phyloP scores from a whole-genome alignment of 805 yeast species.

The Wickerhamomyces chambardii region DNA sequence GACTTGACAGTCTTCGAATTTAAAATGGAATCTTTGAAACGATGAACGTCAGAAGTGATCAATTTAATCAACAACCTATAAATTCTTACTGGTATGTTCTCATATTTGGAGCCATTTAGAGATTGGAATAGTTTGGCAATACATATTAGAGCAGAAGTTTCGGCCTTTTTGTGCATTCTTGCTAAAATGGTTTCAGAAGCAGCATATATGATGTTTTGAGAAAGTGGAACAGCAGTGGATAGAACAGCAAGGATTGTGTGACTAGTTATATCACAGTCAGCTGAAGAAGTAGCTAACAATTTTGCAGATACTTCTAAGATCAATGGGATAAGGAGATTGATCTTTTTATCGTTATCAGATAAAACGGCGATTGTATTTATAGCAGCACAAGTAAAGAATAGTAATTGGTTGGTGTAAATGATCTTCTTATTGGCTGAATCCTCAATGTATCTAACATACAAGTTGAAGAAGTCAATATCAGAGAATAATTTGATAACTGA shows the following conservation, averaged over 20 bases:
- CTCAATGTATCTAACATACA: conserved; percentile 47
- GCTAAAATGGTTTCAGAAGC: conserved; percentile 49
- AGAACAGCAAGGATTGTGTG: conserved; percentile 77
- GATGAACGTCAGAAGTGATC: conserved; percentile 14
- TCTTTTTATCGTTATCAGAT: conserved; percentile 27
- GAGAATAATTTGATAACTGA: conserved; percentile 68
- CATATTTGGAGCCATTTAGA: conserved; percentile 29
- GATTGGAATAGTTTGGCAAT: conserved; percentile 42
- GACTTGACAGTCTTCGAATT: conserved; percentile 19
- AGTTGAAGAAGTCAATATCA: conserved; percentile 57
- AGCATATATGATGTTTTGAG: conserved; percentile 46
- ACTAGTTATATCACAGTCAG: conserved; percentile 73
- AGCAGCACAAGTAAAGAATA: conserved; percentile 70
- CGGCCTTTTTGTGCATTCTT: conserved; percentile 30
- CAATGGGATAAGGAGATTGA: conserved; percentile 44
- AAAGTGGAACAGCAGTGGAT: conserved; percentile 61
- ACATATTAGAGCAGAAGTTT: conserved; percentile 35
- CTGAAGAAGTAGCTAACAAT: conserved; percentile 34
- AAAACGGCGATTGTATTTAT: conserved; percentile 59
- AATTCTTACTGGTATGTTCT: conserved; percentile 28
- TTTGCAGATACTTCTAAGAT: conserved; percentile 51
- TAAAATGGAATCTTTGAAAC: conserved; percentile 15
- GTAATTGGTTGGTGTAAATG: conserved; percentile 59
- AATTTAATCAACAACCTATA: conserved; percentile 22
- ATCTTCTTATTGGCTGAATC: conserved; percentile 39